Evolutionary conservation across 176 grass and related monocot species (phyloP).

Genomic region (maize (Zea mays)): DNA sequence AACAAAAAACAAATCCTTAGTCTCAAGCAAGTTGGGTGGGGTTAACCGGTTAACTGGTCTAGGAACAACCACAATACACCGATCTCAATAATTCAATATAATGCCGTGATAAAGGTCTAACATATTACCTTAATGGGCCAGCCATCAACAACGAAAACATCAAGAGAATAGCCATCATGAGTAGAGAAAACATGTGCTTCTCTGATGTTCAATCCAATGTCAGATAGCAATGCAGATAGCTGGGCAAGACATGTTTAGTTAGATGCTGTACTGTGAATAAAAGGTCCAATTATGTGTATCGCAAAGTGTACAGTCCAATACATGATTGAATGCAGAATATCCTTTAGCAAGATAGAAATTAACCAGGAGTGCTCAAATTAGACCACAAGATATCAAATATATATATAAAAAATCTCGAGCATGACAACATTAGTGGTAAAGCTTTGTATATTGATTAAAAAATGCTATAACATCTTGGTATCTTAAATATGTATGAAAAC

Average conservation of each 20-base stretch:
- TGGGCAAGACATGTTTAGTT: conserved; percentile 56
- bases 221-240: conserved; percentile 90
- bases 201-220: conserved; percentile 96
- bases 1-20: neutral
- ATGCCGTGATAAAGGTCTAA: conserved; percentile 18
- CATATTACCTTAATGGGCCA: conserved; percentile 80
- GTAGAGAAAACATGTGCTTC: conserved; percentile 99
- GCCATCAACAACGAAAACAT: conserved; percentile 98
- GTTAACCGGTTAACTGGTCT: neutral
- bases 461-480: conserved; percentile 20
- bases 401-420: neutral
- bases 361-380: conserved; percentile 31
- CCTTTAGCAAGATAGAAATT: conserved; percentile 31
- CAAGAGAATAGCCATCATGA: conserved; percentile 85
- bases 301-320: neutral
- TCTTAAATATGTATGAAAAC: conserved; percentile 25
- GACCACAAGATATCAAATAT: conserved; percentile 16
- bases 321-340: conserved; percentile 26
- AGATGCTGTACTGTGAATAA: conserved; percentile 32
- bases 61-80: conserved; percentile 12
- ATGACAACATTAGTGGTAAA: conserved; percentile 24
- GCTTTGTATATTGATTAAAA: conserved; percentile 5
- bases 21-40: neutral
- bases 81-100: conserved; percentile 32
- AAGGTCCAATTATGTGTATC: conserved; percentile 26